Conservation (phyloP, 2,329 filamentous ascomycete genomes). For the Penicillium sp. region DNA sequence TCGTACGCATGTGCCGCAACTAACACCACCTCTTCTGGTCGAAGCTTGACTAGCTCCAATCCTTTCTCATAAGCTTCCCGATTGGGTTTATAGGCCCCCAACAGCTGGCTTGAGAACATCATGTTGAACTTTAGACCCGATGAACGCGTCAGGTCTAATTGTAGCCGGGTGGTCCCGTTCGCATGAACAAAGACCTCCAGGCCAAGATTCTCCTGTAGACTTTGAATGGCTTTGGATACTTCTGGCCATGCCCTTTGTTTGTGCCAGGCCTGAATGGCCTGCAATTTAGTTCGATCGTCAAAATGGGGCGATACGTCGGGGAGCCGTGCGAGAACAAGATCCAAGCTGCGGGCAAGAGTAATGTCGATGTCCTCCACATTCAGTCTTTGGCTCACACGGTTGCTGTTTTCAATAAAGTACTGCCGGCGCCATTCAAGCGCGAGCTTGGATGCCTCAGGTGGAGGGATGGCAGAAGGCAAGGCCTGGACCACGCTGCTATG, state of each 20-base stretch:
- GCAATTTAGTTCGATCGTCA: slow-evolving; percentile 16
- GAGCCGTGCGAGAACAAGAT: slow-evolving; percentile 35
- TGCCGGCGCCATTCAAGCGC: slow-evolving; percentile 54
- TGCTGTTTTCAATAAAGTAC: slow-evolving; percentile 51
- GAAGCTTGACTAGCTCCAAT: slow-evolving; percentile 46
- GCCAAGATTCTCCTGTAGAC: slow-evolving; percentile 37
- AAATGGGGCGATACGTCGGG: slow-evolving; percentile 18
- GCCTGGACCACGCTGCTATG: slow-evolving; percentile 43
- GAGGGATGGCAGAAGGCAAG: slow-evolving; percentile 38
- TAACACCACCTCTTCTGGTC: slow-evolving; percentile 52
- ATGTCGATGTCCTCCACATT: slow-evolving; percentile 54
- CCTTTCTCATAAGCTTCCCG: slow-evolving; percentile 50
- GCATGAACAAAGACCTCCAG: slow-evolving; percentile 54
- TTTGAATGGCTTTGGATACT: slow-evolving; percentile 45
- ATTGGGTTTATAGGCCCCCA: slow-evolving; percentile 53
- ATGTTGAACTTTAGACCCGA: slow-evolving; percentile 53
- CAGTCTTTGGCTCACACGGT: slow-evolving; percentile 37
- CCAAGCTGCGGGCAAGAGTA: slow-evolving; percentile 49
- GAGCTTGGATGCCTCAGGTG: slow-evolving; percentile 37
- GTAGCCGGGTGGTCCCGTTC: slow-evolving; percentile 57
- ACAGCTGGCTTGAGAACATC: slow-evolving; percentile 55
- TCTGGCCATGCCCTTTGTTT: slow-evolving; percentile 55
- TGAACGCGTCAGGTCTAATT: slow-evolving; percentile 54
- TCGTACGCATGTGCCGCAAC: slow-evolving; percentile 60
- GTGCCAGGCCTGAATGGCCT: slow-evolving; percentile 50